Base-by-base conservation (phyloP, 495 filamentous ascomycete genomes). In the Aspergillus taichungensis region DNA sequence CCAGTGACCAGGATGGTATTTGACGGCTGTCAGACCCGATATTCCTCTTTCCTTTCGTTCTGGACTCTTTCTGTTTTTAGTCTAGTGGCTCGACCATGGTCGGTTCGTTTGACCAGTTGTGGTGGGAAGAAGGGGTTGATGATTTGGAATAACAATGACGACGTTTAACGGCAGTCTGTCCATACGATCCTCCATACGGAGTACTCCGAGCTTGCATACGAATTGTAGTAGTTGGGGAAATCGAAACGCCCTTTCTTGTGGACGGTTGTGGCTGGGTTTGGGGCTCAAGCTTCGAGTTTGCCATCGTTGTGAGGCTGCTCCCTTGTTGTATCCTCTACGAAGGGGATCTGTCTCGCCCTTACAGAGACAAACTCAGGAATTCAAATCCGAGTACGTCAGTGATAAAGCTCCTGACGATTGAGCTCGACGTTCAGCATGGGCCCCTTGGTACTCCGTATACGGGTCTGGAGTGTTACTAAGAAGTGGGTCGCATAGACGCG, bases 1-100 rank as follows among this genome's bases (percentile, higher is more conserved):
- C 64, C 62, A 61, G 52, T 40, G 55, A 64, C 64, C 62, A 51
- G 66, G 59, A 49, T 24, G 18, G 4, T 2, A 24, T 63, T 49
- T 50, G 53, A 49, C 54, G 43, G 45, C 60, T 69, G 66, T 64
- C 64, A 64, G 60, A 43, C 49, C 41, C 40, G 42, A 45, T 36
- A 29, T 40, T 38, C 29, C 18, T 24, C 18, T 24, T 4, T 24
- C 18, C 18, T n/a, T 40, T 40, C 6, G 39, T 51, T 54, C 55
- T 58, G 49, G 46, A 45, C 38, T 51, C 29, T 47, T 51, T 42
- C 34, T 46, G 39, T 44, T 45, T 43, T 38, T 40, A 24, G 31
- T 27, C 24, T 31, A 49, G 34, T 12, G 32, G 32, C 12, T 30
- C 36, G 37, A 8, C 32, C 27, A 46, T 48, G 30, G 34, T 45